Percentiles rank a stretch among this genome's conserved stretches.
phyloP scores from a whole-genome alignment of 202 grass and related monocot species.

The Alloteropsis angusta region DNA sequence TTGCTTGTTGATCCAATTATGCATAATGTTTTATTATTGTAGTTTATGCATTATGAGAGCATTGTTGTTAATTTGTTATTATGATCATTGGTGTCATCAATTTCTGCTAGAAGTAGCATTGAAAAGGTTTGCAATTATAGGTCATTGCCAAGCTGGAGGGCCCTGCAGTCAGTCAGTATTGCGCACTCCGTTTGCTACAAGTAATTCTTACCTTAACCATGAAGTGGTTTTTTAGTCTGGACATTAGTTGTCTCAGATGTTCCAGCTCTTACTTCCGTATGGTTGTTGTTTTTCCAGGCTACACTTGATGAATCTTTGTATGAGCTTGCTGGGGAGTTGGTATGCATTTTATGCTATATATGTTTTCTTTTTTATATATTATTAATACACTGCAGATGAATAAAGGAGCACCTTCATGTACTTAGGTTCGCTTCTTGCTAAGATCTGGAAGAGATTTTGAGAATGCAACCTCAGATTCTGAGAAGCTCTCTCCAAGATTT shows the following conservation, averaged over 20 bases:
- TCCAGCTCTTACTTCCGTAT: constrained; percentile 19
- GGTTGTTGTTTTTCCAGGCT: constrained; percentile 50
- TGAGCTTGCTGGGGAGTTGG: constrained; percentile 91
- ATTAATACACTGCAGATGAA: constrained; percentile 12
- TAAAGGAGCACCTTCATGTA: constrained; percentile 25
- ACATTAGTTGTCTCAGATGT: constrained; percentile 13
- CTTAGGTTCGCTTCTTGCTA: constrained; percentile 90
- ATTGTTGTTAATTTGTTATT: not conserved
- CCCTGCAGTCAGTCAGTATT: constrained; percentile 93
- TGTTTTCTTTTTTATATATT: constrained; percentile 22
- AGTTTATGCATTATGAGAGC: constrained; percentile 12
- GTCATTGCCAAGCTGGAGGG: constrained; percentile 99
- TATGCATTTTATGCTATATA: constrained; percentile 43
- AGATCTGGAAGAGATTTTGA: constrained; percentile 96
- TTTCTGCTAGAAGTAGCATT: constrained; percentile 18
- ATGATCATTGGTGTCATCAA: constrained; percentile 1
- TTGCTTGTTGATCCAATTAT: not conserved
- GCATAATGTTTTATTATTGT: not conserved
- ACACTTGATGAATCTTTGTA: constrained; percentile 97
- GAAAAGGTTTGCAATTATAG: constrained; percentile 39
- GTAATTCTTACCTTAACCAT: constrained; percentile 39
- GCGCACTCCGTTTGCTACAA: constrained; percentile 89
- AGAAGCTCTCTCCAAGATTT: constrained; percentile 91
- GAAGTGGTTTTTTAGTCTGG: constrained; percentile 24
- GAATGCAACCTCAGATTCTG: constrained; percentile 69